These are phyloP conservation scores for Arabidopsis suecica DNA, from an alignment of 345 rosid species.

Conservation along the genomic window DNA sequence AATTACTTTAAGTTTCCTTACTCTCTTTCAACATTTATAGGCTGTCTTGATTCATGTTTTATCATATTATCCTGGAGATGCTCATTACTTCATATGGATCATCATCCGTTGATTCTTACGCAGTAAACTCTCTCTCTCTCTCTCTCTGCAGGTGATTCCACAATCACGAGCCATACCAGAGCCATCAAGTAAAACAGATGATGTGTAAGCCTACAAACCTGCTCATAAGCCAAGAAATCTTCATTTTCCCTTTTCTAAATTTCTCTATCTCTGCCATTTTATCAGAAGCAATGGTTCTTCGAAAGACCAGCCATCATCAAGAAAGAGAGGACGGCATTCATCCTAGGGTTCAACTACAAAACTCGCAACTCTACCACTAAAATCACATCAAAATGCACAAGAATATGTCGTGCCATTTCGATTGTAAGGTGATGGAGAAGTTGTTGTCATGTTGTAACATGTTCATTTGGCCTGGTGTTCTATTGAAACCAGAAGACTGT, in stretches of 20 bases:
- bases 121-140: neutral
- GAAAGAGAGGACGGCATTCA: conserved; percentile 38
- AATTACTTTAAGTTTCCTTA: neutral
- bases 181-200: conserved; percentile 58
- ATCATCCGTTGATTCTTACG: conserved; percentile 21
- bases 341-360: conserved; percentile 11
- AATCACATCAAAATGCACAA: conserved; percentile 1
- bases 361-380: neutral
- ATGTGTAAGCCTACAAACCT: conserved; percentile 56
- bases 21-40: neutral
- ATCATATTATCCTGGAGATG: conserved; percentile 16
- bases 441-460: conserved; percentile 24
- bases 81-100: conserved; percentile 1
- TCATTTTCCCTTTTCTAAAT: neutral
- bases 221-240: conserved; percentile 6
- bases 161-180: conserved; percentile 53
- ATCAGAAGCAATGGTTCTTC: conserved; percentile 45
- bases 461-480: conserved; percentile 28
- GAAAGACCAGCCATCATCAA: conserved; percentile 35
- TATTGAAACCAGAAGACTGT: conserved; percentile 33
- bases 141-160: conserved; percentile 56
- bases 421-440: conserved; percentile 22
- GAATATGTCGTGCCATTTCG: conserved; percentile 9
- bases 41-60: conserved; percentile 19
- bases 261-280: neutral